Evolutionary conservation across 169 alveolate species (phyloP).

Genomic region (Plasmodium fragile): DNA sequence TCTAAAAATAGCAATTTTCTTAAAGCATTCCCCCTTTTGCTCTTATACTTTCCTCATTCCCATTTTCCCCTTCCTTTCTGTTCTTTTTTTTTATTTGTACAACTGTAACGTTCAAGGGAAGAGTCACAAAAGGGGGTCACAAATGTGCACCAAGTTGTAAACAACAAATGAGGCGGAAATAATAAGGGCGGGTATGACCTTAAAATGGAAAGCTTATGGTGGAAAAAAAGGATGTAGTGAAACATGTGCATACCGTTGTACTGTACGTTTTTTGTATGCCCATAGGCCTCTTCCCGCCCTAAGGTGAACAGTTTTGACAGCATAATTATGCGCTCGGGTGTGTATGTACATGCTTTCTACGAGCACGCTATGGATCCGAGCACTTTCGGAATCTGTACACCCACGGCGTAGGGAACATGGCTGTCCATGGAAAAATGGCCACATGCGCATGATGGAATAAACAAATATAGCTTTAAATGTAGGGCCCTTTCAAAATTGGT

Average conservation of each 20-base stretch:
- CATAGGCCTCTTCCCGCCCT: not conserved
- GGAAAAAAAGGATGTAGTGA: not conserved
- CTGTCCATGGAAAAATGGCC: not conserved
- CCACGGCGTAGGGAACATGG: not conserved
- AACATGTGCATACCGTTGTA: not conserved
- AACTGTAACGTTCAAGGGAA: not conserved
- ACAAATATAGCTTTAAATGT: not conserved
- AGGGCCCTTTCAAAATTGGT: not conserved
- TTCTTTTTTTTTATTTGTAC: not conserved
- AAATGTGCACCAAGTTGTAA: not conserved
- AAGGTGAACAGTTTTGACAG: not conserved
- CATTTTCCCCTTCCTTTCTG: not conserved
- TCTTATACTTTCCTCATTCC: not conserved
- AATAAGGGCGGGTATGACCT: not conserved
- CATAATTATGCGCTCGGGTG: not conserved
- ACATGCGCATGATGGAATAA: not conserved
- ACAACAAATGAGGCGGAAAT: not conserved
- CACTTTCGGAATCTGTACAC: not conserved
- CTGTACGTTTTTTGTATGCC: not conserved
- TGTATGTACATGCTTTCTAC: constrained; percentile 1
- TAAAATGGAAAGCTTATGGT: not conserved
- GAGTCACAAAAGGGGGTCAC: not conserved
- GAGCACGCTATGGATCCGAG: not conserved
- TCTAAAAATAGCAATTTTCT: not conserved
- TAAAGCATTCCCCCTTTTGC: not conserved